phyloP scores from a whole-genome alignment of 225 moss, liverwort and hornwort species.

The Sphagnum contortum region DNA sequence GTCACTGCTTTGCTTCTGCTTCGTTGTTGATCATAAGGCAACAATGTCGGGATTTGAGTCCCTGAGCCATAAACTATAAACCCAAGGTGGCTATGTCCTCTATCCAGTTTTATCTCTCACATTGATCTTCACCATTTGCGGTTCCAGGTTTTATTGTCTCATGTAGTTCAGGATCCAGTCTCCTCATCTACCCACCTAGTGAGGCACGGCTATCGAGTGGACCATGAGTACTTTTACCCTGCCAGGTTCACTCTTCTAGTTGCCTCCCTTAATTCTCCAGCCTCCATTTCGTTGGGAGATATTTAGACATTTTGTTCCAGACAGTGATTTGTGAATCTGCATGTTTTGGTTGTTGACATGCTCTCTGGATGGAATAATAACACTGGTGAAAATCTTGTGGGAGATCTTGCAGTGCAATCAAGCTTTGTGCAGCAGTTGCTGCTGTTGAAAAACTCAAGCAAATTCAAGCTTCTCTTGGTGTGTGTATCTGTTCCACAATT shows the following conservation, averaged over 20 bases:
- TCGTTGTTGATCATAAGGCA: too few relatives aligned
- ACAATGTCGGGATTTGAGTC: too few relatives aligned
- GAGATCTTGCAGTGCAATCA: slow-evolving; percentile 49
- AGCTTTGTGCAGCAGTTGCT: slow-evolving; percentile 66
- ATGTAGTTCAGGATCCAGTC: slow-evolving; percentile 18
- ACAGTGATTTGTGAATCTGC: too few relatives aligned
- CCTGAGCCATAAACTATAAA: too few relatives aligned
- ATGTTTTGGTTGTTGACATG: too few relatives aligned
- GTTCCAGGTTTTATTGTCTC: slow-evolving; percentile 66
- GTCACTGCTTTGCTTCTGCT: too few relatives aligned
- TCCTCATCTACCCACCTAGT: slow-evolving; percentile 16
- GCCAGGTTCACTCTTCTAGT: slow-evolving; percentile 38
- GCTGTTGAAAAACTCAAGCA: slow-evolving; percentile 50
- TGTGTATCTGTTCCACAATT: neutral
- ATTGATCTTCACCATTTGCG: neutral
- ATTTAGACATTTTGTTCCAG: too few relatives aligned
- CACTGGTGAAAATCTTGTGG: too few relatives aligned
- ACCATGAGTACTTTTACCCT: slow-evolving; percentile 73
- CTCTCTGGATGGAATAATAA: too few relatives aligned
- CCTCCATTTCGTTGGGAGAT: neutral
- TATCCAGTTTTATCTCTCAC: too few relatives aligned
- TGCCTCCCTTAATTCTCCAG: neutral
- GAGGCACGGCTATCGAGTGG: slow-evolving; percentile 76
- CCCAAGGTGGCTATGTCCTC: too few relatives aligned
- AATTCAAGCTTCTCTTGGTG: slow-evolving; percentile 36